phyloP scores from a whole-genome alignment of 2,329 filamentous ascomycete genomes.

The Stagonosporopsis chrysanthemi region DNA sequence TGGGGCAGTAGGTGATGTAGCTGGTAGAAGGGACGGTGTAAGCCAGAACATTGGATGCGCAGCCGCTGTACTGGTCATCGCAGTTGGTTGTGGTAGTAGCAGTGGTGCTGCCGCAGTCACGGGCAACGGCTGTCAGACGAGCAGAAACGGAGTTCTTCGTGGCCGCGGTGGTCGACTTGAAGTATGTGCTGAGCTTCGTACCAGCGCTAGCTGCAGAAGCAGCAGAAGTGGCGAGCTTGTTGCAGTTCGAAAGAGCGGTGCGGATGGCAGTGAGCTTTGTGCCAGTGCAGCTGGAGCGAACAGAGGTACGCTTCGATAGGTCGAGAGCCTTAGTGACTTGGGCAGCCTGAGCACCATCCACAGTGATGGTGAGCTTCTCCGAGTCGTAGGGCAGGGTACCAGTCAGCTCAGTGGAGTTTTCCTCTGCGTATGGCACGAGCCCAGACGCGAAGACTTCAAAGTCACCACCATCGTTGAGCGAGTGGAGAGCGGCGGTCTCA shows the following conservation, averaged over 20 bases:
- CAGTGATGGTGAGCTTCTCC: constrained; percentile 64
- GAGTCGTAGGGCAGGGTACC: constrained; percentile 65
- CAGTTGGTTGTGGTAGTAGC: constrained; percentile 66
- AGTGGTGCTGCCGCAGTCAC: constrained; percentile 62
- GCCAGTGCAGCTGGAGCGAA: constrained; percentile 64
- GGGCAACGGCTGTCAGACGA: constrained; percentile 54
- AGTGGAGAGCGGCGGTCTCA: constrained; percentile 64
- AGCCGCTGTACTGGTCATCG: constrained; percentile 63
- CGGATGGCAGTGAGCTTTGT: constrained; percentile 54
- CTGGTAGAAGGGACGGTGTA: constrained; percentile 65
- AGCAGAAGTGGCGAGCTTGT: constrained; percentile 61
- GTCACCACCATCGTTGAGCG: constrained; percentile 59
- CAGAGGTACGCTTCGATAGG: constrained; percentile 59
- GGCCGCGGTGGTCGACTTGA: constrained; percentile 63
- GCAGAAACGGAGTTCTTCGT: constrained; percentile 50
- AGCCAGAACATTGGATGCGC: constrained; percentile 59
- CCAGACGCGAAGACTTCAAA: constrained; percentile 66
- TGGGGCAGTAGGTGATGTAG: constrained; percentile 68
- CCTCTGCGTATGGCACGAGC: constrained; percentile 42
- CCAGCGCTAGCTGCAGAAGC: constrained; percentile 56
- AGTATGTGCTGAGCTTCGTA: constrained; percentile 66
- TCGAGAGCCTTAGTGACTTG: constrained; percentile 52
- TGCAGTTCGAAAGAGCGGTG: constrained; percentile 63
- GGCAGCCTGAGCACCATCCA: constrained; percentile 65
- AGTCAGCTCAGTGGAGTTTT: constrained; percentile 62